Conservation (phyloP, 805 yeast genomes). For the Kuraishia floccosa region DNA sequence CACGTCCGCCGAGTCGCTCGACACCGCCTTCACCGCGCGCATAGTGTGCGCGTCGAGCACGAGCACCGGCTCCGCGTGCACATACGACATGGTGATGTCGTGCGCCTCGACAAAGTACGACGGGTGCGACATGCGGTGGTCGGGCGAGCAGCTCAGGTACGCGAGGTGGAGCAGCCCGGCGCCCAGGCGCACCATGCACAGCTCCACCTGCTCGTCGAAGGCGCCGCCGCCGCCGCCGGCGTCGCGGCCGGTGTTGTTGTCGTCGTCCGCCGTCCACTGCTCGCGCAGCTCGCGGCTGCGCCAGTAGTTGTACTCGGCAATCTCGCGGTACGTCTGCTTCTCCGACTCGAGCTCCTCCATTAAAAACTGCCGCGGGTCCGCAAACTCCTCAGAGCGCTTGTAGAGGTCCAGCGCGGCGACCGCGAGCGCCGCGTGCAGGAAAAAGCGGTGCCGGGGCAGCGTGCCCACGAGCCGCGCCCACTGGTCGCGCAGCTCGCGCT, state of each 20-base stretch:
- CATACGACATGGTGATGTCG: slow-evolving; percentile 1
- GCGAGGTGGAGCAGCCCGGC: slow-evolving; percentile 1
- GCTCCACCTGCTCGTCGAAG: slow-evolving; percentile 2
- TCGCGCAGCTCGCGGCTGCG: slow-evolving; percentile 9
- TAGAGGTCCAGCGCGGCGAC: slow-evolving; percentile 7
- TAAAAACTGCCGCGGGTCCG: slow-evolving; percentile 1
- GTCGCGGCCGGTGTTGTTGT: no score
- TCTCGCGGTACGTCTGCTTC: slow-evolving; percentile 9
- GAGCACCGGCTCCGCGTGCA: slow-evolving; percentile 1
- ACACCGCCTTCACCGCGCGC: neutral
- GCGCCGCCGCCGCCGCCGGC: no score
- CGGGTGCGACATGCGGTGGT: slow-evolving; percentile 7
- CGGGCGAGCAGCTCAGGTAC: slow-evolving; percentile 5
- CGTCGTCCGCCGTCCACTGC: no score
- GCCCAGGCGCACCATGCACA: neutral
- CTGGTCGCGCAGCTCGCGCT: slow-evolving; percentile 3
- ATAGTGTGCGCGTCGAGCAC: neutral
- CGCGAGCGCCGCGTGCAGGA: slow-evolving; percentile 5
- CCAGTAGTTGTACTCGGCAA: slow-evolving; percentile 11
- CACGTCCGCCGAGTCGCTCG: no score
- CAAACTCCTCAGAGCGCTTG: slow-evolving; percentile 4
- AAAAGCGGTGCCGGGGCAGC: slow-evolving; percentile 3
- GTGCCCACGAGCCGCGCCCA: slow-evolving; percentile 3
- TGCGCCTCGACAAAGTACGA: slow-evolving; percentile 10
- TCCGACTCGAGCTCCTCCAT: no score